These are phyloP conservation scores for Amauroascus verrucosus DNA, from an alignment of 2,329 filamentous ascomycete genomes.

Conservation along the genomic window DNA sequence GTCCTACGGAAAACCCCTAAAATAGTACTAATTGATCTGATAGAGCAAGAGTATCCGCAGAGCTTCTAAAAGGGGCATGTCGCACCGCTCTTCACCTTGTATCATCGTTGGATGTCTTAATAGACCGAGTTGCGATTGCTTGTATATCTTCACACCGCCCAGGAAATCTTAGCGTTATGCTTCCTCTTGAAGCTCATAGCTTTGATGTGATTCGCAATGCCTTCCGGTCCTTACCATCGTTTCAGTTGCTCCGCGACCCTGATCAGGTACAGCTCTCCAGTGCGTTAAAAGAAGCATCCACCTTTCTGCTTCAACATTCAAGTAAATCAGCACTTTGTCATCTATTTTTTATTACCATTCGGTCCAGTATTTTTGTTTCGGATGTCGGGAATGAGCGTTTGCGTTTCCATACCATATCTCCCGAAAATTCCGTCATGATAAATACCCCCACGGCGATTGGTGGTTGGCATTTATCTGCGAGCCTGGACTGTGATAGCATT, in stretches of 20 bases:
- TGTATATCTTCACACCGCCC: slow-evolving; percentile 19
- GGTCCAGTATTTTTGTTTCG: slow-evolving; percentile 16
- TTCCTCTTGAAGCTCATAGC: slow-evolving; percentile 22
- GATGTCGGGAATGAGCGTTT: slow-evolving; percentile 21
- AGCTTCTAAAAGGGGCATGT: slow-evolving; percentile 19
- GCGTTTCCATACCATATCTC: slow-evolving; percentile 28
- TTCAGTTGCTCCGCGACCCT: slow-evolving; percentile 14
- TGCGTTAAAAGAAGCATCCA: slow-evolving; percentile 21
- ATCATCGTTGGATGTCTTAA: slow-evolving; percentile 18
- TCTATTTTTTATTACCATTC: slow-evolving; percentile 26
- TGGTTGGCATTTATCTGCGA: slow-evolving; percentile 26
- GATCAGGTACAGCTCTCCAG: slow-evolving; percentile 13
- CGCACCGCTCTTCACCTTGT: slow-evolving; percentile 20
- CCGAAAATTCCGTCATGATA: slow-evolving; percentile 20
- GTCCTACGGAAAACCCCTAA: slow-evolving; percentile 13
- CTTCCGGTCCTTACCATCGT: slow-evolving; percentile 19
- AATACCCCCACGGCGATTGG: slow-evolving; percentile 10
- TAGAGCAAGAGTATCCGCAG: slow-evolving; percentile 16
- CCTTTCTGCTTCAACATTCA: slow-evolving; percentile 19
- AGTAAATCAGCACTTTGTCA: slow-evolving; percentile 24
- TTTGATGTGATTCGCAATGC: slow-evolving; percentile 17
- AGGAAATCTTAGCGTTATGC: slow-evolving; percentile 20
- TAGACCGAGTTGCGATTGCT: slow-evolving; percentile 23
- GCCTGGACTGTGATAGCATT: slow-evolving; percentile 13
- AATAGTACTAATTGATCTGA: background rate